phyloP scores from a whole-genome alignment of 345 rosid genomes.

The Lagerstroemia speciosa region DNA sequence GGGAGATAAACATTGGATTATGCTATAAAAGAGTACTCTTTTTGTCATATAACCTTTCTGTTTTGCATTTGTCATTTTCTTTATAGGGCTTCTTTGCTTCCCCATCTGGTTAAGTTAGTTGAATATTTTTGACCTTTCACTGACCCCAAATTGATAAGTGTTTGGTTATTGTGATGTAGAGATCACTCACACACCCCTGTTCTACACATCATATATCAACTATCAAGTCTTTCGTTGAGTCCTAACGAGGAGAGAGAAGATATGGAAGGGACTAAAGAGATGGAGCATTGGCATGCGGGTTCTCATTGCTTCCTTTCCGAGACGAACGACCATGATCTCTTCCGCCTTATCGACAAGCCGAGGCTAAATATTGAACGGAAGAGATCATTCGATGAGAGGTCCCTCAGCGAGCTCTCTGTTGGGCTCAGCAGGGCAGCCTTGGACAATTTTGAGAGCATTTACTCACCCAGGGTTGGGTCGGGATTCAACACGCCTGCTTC shows the following conservation, averaged over 20 bases:
- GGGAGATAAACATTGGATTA: neutral
- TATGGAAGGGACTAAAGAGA: constrained; percentile 49
- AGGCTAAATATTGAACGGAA: neutral
- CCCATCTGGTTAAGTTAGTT: neutral
- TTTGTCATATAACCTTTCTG: neutral
- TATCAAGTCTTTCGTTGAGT: neutral
- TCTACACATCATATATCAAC: constrained; percentile 11
- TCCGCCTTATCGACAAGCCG: neutral
- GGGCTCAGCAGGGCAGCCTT: neutral
- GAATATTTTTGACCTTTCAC: neutral
- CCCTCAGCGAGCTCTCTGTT: neutral
- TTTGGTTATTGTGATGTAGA: constrained; percentile 1
- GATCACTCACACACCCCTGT: constrained; percentile 8
- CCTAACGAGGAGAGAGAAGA: constrained; percentile 3
- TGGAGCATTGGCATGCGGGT: constrained; percentile 51
- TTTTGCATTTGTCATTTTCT: neutral
- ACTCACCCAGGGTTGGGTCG: neutral
- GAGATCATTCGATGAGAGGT: neutral
- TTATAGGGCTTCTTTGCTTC: constrained; percentile 6
- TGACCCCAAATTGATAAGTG: constrained; percentile 42
- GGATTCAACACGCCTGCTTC: neutral
- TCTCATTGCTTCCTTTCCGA: constrained; percentile 29
- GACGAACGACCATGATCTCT: neutral
- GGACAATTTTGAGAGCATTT: neutral
- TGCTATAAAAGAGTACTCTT: constrained; percentile 12